Base-by-base conservation (phyloP, 2,329 filamentous ascomycete genomes). In the Diaporthe velutina region DNA sequence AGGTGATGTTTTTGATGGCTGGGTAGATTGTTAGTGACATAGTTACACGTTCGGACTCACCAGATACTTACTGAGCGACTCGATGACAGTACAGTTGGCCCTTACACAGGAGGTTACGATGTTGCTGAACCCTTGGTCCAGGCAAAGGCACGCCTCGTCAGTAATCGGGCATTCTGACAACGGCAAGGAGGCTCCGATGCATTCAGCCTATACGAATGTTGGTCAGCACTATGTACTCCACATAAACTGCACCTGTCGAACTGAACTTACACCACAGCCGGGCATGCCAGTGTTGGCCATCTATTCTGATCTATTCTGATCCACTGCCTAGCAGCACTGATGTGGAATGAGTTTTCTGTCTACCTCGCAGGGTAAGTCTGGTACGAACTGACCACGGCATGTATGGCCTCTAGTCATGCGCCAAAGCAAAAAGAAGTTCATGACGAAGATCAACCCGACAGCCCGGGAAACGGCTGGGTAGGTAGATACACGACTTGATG, bases 61-160 rank as follows among this genome's bases (percentile, higher is more conserved):
- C 5, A 17, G 2, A 0, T 25, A 52, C 64, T 67, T 6, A 67
- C 64, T 15, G 28, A 74, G 67, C 19, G 40, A 48, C 55, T 74
- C 68, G 13, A 48, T 72, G 22, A 72, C 19, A 7, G 68, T 48
- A 28, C 73, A 74, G 25, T 30, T 72, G 30, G 2, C 5, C 17
- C 28, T 28, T 10, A 74, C 68, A 64, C 73, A 74, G 4, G 15
- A 35, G 7, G 25, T 19, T 8, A 74, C 57, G 5, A 25, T 12
- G 6, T 40, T 40, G 22, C 42, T 38, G 67, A 57, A 71, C 4
- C 10, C 33, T 40, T 13, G 4, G 54, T 74, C 58, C 25, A 35
- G n/a, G 30, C 73, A 74, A 25, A 74, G 45, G n/a, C 73, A 74
- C 38, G 73, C 38, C 38, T 40, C 15, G 48, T 72, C 48, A 22